Evolutionary conservation across 2,329 filamentous ascomycete species (phyloP).

Genomic region (Madurella fahalii): DNA sequence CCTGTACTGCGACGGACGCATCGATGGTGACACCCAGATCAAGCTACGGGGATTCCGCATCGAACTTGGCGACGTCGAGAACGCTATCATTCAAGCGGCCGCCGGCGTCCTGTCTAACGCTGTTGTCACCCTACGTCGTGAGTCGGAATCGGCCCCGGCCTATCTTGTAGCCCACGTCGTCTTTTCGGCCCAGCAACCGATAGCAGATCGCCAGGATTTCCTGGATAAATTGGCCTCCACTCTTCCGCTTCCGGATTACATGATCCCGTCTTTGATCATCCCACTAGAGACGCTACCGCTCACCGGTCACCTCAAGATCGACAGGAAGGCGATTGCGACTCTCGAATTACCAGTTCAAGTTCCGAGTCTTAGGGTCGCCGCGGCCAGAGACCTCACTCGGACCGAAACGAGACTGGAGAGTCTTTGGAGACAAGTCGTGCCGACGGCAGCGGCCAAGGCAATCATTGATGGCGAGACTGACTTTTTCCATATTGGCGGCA

Average conservation of each 20-base stretch:
- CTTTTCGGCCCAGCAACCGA: conserved; percentile 6
- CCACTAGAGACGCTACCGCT: conserved; percentile 30
- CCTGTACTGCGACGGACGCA: conserved; percentile 41
- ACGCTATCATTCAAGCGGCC: conserved; percentile 15
- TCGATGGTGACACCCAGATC: conserved; percentile 43
- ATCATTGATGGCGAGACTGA: conserved; percentile 11
- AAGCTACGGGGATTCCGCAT: conserved; percentile 51
- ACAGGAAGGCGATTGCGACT: conserved; percentile 27
- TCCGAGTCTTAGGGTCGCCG: neutral
- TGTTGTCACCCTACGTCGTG: conserved; percentile 5
- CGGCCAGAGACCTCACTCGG: neutral
- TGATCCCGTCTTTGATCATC: conserved; percentile 32
- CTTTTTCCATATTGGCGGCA: conserved; percentile 2
- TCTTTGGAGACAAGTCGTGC: conserved; percentile 23
- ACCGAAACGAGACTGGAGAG: neutral
- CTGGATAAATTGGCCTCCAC: neutral
- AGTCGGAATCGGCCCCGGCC: conserved; percentile 10
- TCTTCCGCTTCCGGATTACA: conserved; percentile 33
- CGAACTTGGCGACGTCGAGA: conserved; percentile 35
- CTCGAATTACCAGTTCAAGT: conserved; percentile 7
- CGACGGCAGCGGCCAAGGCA: conserved; percentile 11
- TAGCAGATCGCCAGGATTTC: neutral
- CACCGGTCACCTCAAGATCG: conserved; percentile 32
- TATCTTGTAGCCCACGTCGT: conserved; percentile 31
- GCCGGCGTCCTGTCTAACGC: conserved; percentile 9